Conservation (phyloP, 208 protist genomes). For the Leptomonas seymouri region DNA sequence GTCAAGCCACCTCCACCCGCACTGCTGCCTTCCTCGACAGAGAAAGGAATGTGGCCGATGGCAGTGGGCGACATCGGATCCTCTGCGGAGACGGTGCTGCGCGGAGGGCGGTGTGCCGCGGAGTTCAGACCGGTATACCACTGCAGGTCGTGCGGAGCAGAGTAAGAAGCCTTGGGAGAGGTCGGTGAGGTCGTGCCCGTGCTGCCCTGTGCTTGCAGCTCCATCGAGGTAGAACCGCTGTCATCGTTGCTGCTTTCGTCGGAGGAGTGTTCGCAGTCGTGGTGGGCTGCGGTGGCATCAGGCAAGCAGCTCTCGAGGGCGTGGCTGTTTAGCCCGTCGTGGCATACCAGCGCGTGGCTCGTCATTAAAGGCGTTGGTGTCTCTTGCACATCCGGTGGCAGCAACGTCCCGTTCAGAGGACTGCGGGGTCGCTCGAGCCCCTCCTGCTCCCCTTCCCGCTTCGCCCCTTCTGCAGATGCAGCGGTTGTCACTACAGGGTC, state of each 20-base stretch:
- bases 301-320: neutral
- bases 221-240: neutral
- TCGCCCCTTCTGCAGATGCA: neutral
- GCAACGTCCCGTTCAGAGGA: no score
- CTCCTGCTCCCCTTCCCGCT: no score
- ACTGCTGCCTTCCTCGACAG: conserved; percentile 6
- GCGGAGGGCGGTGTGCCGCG: neutral
- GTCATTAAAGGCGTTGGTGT: no score
- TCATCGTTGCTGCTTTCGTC: neutral
- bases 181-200: neutral
- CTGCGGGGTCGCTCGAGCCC: no score
- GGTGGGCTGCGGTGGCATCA: neutral
- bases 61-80: conserved; percentile 13
- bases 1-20: neutral
- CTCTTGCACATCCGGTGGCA: no score
- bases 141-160: conserved; percentile 18
- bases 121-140: conserved; percentile 13
- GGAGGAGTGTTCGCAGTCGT: neutral
- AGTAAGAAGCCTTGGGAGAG: conserved; percentile 1
- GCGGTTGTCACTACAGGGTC: neutral
- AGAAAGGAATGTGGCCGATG: neutral
- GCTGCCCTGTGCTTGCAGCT: neutral
- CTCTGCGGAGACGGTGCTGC: conserved; percentile 22
- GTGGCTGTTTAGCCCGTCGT: no score
- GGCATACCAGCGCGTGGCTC: no score